These are phyloP conservation scores for Colletotrichum sp. DNA, from an alignment of 2,329 filamentous ascomycete species.

Conservation along the genomic window DNA sequence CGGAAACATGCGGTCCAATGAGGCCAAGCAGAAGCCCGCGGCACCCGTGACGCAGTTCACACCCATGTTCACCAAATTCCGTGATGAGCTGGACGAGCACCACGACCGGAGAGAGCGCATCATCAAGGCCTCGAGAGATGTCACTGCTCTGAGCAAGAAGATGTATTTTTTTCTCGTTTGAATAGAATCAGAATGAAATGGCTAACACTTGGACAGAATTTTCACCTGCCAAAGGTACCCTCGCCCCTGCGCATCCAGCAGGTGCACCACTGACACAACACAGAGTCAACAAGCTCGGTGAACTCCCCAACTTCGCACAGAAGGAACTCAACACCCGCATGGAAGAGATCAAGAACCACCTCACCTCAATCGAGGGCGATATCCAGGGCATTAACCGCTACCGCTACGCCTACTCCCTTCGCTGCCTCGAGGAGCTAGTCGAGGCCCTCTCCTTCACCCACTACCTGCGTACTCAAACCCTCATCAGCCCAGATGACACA, in stretches of 20 bases:
- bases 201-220: constrained; percentile 33
- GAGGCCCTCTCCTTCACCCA: constrained; percentile 89
- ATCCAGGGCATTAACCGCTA: constrained; percentile 79
- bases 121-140: constrained; percentile 89
- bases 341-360: constrained; percentile 72
- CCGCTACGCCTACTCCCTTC: constrained; percentile 81
- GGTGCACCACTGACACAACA: neutral
- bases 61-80: constrained; percentile 84
- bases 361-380: constrained; percentile 72
- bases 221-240: constrained; percentile 43
- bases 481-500: constrained; percentile 73
- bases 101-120: constrained; percentile 90
- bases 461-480: constrained; percentile 78
- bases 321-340: constrained; percentile 75
- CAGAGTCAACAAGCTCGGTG: constrained; percentile 18
- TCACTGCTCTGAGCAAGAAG: constrained; percentile 95
- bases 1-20: constrained; percentile 51
- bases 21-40: constrained; percentile 30
- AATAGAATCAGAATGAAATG: neutral
- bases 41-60: constrained; percentile 54
- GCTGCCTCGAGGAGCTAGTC: constrained; percentile 91
- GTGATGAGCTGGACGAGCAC: constrained; percentile 89
- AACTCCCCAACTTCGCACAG: constrained; percentile 49
- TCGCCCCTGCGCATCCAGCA: neutral
- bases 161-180: constrained; percentile 63